Conservation (phyloP, 345 rosid genomes). For the Garcia nutans region DNA sequence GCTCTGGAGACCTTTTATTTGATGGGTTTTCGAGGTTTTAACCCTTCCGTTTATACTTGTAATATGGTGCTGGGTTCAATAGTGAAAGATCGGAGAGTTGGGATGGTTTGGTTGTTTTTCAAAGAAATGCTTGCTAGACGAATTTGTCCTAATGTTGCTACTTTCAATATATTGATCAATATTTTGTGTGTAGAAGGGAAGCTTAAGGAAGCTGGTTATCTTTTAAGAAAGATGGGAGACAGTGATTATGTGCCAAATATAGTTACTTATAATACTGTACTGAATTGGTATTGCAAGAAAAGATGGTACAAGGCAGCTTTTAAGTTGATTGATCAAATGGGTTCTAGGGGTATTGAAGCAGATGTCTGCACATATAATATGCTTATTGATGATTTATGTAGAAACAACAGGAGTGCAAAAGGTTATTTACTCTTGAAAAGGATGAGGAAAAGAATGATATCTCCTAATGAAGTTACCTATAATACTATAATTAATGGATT, state of each 20-base stretch:
- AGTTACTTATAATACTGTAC: slow-evolving; percentile 76
- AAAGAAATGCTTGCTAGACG: slow-evolving; percentile 62
- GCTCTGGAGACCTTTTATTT: slow-evolving; percentile 60
- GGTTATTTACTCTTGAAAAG: slow-evolving; percentile 72
- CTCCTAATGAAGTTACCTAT: slow-evolving; percentile 71
- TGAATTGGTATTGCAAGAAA: slow-evolving; percentile 76
- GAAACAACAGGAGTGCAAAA: slow-evolving; percentile 67
- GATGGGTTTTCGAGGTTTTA: slow-evolving; percentile 66
- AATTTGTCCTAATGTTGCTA: slow-evolving; percentile 75
- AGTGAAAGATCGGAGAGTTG: slow-evolving; percentile 47
- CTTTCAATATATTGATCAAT: slow-evolving; percentile 81
- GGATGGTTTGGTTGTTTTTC: slow-evolving; percentile 64
- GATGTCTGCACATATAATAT: slow-evolving; percentile 83
- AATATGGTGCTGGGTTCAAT: slow-evolving; percentile 57
- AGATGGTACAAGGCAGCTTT: slow-evolving; percentile 60
- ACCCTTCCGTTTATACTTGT: slow-evolving; percentile 69
- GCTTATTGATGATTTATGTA: slow-evolving; percentile 72
- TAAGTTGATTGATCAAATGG: slow-evolving; percentile 69
- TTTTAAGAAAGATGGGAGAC: slow-evolving; percentile 78
- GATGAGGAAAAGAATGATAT: slow-evolving; percentile 68
- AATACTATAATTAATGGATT: slow-evolving; percentile 75
- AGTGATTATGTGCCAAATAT: slow-evolving; percentile 65
- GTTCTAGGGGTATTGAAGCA: slow-evolving; percentile 59
- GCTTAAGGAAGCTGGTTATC: slow-evolving; percentile 59
- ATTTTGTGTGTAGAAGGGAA: slow-evolving; percentile 64